Percentiles rank a stretch among this genome's conserved stretches.
Evolutionary conservation across 371 early-diverging fungal genomes (phyloP).

Genomic region (Mucor ambiguus): DNA sequence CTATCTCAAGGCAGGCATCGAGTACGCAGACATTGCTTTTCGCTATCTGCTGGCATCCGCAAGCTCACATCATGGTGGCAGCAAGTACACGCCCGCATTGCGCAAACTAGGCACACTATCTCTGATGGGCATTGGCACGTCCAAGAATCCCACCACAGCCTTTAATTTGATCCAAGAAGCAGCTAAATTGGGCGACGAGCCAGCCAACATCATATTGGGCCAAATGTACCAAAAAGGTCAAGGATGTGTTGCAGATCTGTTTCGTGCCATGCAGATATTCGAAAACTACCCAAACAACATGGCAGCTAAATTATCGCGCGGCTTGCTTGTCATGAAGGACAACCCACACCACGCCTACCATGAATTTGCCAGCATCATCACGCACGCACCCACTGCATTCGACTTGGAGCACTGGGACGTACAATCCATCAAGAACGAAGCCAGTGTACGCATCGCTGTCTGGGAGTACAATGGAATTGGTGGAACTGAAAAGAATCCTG

Average conservation of each 20-base stretch:
- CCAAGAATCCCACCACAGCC: slow-evolving; percentile 3
- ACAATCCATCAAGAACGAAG: slow-evolving; percentile 18
- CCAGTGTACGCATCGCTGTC: slow-evolving; percentile 17
- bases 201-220: slow-evolving; percentile 22
- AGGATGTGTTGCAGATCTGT: slow-evolving; percentile 9
- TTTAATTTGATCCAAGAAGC: slow-evolving; percentile 17
- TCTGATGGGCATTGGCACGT: slow-evolving; percentile 17
- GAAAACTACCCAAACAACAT: slow-evolving; percentile 10
- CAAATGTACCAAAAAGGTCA: slow-evolving; percentile 22
- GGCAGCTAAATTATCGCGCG: slow-evolving; percentile 21
- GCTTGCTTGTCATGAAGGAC: slow-evolving; percentile 15
- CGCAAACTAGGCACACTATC: slow-evolving; percentile 16
- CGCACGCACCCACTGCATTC: background rate
- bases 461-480: slow-evolving; percentile 27
- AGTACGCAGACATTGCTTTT: slow-evolving; percentile 9
- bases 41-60: slow-evolving; percentile 12
- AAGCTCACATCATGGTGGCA: background rate
- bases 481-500: slow-evolving; percentile 11
- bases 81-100: slow-evolving; percentile 1
- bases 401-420: slow-evolving; percentile 21
- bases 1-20: slow-evolving; percentile 14
- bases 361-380: slow-evolving; percentile 10
- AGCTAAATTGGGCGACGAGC: slow-evolving; percentile 15
- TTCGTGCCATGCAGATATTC: slow-evolving; percentile 14
- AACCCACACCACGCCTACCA: slow-evolving; percentile 19